A percentile compares a stretch with the other conserved stretches of the same genome.
phyloP scores from a whole-genome alignment of 129 eudicot species.

The Erigeron canadensis region DNA sequence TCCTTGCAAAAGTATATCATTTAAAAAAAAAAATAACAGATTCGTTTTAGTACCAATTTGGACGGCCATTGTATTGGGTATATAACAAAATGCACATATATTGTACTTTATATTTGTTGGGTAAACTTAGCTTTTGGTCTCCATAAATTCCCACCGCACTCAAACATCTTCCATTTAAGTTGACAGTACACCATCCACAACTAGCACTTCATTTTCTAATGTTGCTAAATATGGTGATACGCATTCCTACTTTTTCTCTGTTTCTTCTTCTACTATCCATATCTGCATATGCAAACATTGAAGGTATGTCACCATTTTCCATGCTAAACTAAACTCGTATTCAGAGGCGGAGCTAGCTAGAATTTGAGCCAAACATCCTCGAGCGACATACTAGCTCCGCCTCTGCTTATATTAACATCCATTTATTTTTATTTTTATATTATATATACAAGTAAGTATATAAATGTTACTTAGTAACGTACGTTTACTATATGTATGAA shows the following conservation, averaged over 20 bases:
- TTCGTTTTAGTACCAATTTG: neutral
- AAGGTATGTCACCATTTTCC: constrained; percentile 31
- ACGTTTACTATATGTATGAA: neutral
- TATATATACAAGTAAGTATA: neutral
- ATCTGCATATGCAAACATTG: constrained; percentile 36
- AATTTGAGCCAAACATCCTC: too few species aligned
- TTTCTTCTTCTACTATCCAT: constrained; percentile 22
- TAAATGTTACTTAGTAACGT: neutral
- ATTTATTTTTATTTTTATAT: neutral
- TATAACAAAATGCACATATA: neutral
- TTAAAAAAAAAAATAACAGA: neutral
- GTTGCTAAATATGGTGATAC: constrained; percentile 20
- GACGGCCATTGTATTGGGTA: neutral
- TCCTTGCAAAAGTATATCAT: neutral
- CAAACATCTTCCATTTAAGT: neutral
- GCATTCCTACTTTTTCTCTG: constrained; percentile 24
- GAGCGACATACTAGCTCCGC: too few species aligned
- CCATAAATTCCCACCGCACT: constrained; percentile 18
- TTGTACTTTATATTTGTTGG: neutral
- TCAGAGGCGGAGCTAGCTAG: too few species aligned
- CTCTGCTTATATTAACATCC: neutral
- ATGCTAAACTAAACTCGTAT: neutral
- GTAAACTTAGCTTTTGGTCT: neutral
- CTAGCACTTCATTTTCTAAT: neutral
- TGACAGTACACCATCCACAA: constrained; percentile 11